phyloP scores from a whole-genome alignment of 176 grass and related monocot species.

The Aechmea fasciata region DNA sequence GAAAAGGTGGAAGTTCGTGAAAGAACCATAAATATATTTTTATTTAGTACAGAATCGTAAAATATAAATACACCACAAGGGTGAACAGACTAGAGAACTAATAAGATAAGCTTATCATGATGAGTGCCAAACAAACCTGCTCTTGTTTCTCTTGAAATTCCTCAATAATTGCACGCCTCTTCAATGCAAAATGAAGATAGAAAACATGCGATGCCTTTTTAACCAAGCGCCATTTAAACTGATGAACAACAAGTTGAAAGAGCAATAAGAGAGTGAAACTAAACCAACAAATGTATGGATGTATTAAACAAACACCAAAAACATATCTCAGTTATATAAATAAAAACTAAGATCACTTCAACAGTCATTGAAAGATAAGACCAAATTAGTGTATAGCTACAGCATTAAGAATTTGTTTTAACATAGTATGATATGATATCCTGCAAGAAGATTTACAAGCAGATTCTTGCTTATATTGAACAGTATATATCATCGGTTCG shows the following conservation, averaged over 20 bases:
- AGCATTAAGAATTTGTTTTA: too few species aligned
- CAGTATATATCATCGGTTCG: too few species aligned
- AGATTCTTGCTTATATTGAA: too few species aligned
- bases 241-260: slow-evolving; percentile 23
- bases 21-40: too few species aligned
- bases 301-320: not conserved
- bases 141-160: slow-evolving; percentile 81
- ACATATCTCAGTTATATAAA: too few species aligned
- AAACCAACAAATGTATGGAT: not conserved
- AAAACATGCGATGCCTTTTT: slow-evolving; percentile 68
- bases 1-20: not conserved
- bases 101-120: not conserved
- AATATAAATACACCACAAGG: too few species aligned
- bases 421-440: too few species aligned
- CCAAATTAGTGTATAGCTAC: too few species aligned
- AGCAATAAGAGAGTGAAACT: slow-evolving; percentile 4
- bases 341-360: too few species aligned
- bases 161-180: slow-evolving; percentile 53
- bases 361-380: too few species aligned
- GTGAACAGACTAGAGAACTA: not conserved
- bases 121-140: slow-evolving; percentile 34
- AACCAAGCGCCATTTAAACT: slow-evolving; percentile 59
- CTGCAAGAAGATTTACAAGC: too few species aligned
- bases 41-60: too few species aligned
- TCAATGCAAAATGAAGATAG: slow-evolving; percentile 72